Base-by-base conservation (phyloP, 371 early-diverging fungal genomes). In the Actinomucor elegans region DNA sequence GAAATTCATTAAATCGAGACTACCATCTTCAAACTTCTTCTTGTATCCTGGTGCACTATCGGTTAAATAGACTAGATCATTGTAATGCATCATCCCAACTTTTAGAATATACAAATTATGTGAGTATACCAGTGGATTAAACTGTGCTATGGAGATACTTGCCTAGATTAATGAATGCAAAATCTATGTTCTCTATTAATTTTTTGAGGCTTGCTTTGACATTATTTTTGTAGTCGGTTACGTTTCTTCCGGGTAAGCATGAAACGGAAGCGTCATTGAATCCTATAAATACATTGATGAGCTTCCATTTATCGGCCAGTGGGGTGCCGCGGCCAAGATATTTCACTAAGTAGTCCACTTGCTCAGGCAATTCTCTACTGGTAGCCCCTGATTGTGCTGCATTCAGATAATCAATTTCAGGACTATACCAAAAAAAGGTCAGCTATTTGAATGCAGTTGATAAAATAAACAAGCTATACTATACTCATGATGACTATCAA, bases 321-420 rank as follows among this genome's bases (percentile, higher is more conserved):
- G 27, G 28, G 1, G 71, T 61, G 9, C 17, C 37, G 4, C 26
- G 11, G 11, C 74, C 74, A 17, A 74, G 48, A 6, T 48, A 32
- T 44, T 65, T 32, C 21, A 55, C 48, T 7, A 74, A 26, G n/a
- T 74, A 74, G 11, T 67, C 38, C 1, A 67, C 64, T 54, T 74
- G 71, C 8, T 70, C 51, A 7, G 15, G 31, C 21, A 74, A 33
- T 9, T 49, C 48, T 20, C 28, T 23, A 26, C 65, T 62, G n/a
- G 61, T 66, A 18, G 67, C 62, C 20, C 63, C 59, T 35, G 74
- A 62, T 26, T 69, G 64, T 20, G 79, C 79, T 21, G 70, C 74
- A 59, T 79, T 73, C 11, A 79, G 33, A 4, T 35, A 31, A 51
- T 75, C 75, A 6, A 48, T 33, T 3, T 47, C 8, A 14, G 69